These are phyloP conservation scores for Hygrophila difformis DNA, from an alignment of 257 asterid species.

Conservation along the genomic window DNA sequence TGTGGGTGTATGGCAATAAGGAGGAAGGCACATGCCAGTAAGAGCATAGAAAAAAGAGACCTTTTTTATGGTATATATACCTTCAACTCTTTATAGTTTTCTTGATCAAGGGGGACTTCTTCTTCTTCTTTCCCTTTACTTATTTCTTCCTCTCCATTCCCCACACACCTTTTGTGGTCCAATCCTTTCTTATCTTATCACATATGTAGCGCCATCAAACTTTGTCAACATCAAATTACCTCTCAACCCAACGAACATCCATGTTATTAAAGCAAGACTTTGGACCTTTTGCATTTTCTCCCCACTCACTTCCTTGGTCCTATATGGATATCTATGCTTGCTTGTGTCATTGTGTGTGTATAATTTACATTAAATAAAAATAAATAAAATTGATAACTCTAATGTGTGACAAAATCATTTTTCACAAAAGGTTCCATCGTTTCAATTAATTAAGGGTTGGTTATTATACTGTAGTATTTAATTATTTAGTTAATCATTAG, in stretches of 20 bases:
- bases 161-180: conserved; percentile 26
- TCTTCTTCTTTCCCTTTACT: too few species aligned
- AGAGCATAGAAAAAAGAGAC: conserved; percentile 16
- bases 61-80: too few species aligned
- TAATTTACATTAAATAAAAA: too few species aligned
- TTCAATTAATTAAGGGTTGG: too few species aligned
- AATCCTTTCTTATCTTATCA: conserved; percentile 26
- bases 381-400: too few species aligned
- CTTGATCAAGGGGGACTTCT: not conserved
- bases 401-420: too few species aligned
- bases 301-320: conserved; percentile 5
- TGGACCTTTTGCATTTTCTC: not conserved
- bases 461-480: too few species aligned
- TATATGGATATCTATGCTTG: not conserved
- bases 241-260: conserved; percentile 5
- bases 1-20: conserved; percentile 18
- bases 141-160: conserved; percentile 10
- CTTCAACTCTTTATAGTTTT: conserved; percentile 6
- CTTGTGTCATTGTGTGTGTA: too few species aligned
- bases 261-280: conserved; percentile 10
- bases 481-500: too few species aligned
- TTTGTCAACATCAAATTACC: conserved; percentile 23
- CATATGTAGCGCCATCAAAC: conserved; percentile 17
- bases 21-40: conserved; percentile 42
- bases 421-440: too few species aligned